Evolutionary conservation across 768 basidiomycete genomes (phyloP).

Genomic region (Stropharia rugosoannulata): DNA sequence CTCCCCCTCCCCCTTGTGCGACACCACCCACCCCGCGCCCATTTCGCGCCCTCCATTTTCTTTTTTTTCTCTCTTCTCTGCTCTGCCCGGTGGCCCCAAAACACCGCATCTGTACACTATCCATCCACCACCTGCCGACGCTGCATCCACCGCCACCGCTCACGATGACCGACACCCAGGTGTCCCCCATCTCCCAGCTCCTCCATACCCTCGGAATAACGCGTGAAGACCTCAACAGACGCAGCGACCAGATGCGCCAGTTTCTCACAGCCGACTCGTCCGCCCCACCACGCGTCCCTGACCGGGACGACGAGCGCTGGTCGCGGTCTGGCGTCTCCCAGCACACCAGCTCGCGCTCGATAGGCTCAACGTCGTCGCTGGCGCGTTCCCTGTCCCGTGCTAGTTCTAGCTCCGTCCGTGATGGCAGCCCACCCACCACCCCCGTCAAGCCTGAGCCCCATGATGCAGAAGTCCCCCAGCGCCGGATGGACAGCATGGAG

Average conservation of each 20-base stretch:
- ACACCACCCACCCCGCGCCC: constrained; percentile 7
- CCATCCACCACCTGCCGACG: constrained; percentile 1
- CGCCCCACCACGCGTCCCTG: constrained; percentile 43
- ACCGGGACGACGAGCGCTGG: constrained; percentile 31
- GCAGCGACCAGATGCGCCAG: constrained; percentile 78
- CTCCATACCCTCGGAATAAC: constrained; percentile 73
- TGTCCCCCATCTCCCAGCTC: constrained; percentile 73
- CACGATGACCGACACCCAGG: constrained; percentile 39
- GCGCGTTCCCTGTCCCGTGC: constrained; percentile 45
- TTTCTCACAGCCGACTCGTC: constrained; percentile 62
- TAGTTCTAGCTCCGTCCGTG: constrained; percentile 48
- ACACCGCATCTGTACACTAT: constrained; percentile 16
- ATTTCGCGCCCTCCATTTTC: background rate
- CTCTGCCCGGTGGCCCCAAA: constrained; percentile 4
- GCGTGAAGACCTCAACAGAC: constrained; percentile 69
- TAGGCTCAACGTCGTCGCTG: constrained; percentile 33
- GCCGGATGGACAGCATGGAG: constrained; percentile 76
- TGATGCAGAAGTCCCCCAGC: constrained; percentile 47
- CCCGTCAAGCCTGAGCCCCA: constrained; percentile 64
- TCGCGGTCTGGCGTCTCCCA: constrained; percentile 34
- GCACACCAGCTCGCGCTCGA: constrained; percentile 33
- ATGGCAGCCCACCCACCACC: constrained; percentile 56
- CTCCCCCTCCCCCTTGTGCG: constrained; percentile 11
- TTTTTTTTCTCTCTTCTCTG: constrained; percentile 11
- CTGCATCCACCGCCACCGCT: constrained; percentile 4